Base-by-base conservation (phyloP, 495 filamentous ascomycete genomes). In the Durotheca rogersii region DNA sequence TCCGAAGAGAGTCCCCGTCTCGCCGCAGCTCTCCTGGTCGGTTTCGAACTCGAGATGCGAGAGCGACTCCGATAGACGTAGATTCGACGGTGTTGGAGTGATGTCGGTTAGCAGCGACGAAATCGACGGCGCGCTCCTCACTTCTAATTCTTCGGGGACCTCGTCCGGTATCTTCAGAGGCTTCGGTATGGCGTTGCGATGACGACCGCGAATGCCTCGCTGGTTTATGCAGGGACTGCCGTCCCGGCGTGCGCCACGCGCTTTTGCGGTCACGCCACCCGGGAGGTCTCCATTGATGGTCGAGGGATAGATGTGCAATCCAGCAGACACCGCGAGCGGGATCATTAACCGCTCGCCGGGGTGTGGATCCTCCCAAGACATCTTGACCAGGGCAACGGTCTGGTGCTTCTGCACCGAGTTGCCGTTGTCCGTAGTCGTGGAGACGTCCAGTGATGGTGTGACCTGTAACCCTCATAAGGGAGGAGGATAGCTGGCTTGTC, bases 221-320 rank as follows among this genome's bases (percentile, higher is more conserved):
- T 45, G 51, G 31, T 32, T 51, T 18, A 33, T 30, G 27, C 27
- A 51, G 23, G 61, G 29, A 20, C 37, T 60, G 40, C 56, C 40
- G 6, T 46, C 32, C 43, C 57, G 23, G 60, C 54, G 33, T 30
- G 46, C 42, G 58, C 44, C 25, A 60, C 67, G 42, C 51, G 42
- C 66, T 76, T 78, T 79, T 72, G 73, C 77, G 77, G 76, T 72
- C 76, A 78, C 71, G 71, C 67, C 72, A 63, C 61, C 62, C 70
- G 64, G 70, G 49, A 39, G 60, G 58, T 67, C 61, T 63, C 63
- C 65, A 68, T 58, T 66, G 50, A 61, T 57, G 38, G 43, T 60
- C 46, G 53, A 61, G 43, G 52, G 60, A 65, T 56, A 58, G 29
- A 49, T 61, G 47, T 53, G 49, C 60, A 63, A 42, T 60, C 61